Base-by-base conservation (phyloP, 2,329 filamentous ascomycete species). In the Xylaria sp. region DNA sequence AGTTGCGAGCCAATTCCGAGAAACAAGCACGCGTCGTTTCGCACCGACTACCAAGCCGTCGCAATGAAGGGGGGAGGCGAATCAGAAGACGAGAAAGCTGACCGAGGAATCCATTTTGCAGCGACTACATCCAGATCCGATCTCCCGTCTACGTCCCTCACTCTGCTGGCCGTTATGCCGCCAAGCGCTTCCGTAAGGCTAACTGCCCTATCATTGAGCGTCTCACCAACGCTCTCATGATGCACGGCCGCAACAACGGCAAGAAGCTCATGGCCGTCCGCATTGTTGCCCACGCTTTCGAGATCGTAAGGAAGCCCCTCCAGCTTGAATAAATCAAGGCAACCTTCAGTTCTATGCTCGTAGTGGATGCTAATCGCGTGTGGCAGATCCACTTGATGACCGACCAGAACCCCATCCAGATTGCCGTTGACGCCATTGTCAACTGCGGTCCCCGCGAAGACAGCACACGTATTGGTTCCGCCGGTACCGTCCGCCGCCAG, bases 191-290 rank as follows among this genome's bases (percentile, higher is more conserved):
- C 91, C 91, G 94, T 85, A 99, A 99, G 89, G 94, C 95, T 79
- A 95, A 97, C 87, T 99, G 94, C 91, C 94, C 94, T 75, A 97
- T 99, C 88, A 97, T 99, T 78, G 94, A 99, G 90, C 93, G 94
- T 79, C 89, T 99, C 74, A 99, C 94, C 86, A 99, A 99, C 90
- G 97, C 94, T 63, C 89, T 99, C 79, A 99, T 99, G 95, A 97
- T 97, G 93, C 96, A 99, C 89, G 94, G 94, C 82, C 94, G 94
- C 83, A 99, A 99, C 91, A 99, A 97, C 90, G 94, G 94, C 82
- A 99, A 99, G 90, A 99, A 99, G 91, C 88, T 97, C 78, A 97
- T 96, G 92, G 95, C 94, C 77, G 93, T 97, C 80, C 92, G 94
- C 82, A 99, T 99, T 73, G 92, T 99, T 75, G 92, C 92, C 72